Percentiles rank a stretch among this genome's conserved stretches.
Conservation (phyloP, 768 basidiomycete genomes). For the Lentinula lateritia region DNA sequence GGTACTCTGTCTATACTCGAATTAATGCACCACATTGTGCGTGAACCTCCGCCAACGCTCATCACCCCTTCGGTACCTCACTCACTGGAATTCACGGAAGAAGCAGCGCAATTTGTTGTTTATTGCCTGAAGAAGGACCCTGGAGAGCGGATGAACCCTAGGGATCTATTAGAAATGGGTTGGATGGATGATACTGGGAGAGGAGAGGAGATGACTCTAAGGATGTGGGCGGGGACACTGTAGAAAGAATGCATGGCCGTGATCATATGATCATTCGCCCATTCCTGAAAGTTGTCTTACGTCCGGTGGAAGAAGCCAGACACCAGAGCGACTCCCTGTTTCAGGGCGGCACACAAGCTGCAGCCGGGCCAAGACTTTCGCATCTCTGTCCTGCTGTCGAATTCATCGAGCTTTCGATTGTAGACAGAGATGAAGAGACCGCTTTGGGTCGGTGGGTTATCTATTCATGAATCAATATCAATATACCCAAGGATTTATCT, state of each 20-base stretch:
- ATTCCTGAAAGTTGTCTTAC: not conserved
- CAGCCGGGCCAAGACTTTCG: too few species aligned
- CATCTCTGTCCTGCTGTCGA: too few species aligned
- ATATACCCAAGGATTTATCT: too few species aligned
- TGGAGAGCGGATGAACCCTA: not conserved
- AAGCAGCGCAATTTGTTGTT: not conserved
- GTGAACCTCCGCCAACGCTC: conserved; percentile 91
- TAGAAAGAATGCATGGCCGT: not conserved
- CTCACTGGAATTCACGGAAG: not conserved
- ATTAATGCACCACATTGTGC: conserved; percentile 95
- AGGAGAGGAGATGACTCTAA: not conserved
- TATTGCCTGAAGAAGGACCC: not conserved
- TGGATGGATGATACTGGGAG: not conserved
- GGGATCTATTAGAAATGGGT: not conserved
- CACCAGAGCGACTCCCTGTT: too few species aligned
- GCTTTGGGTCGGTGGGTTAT: too few species aligned
- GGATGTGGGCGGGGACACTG: not conserved
- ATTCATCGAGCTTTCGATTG: too few species aligned
- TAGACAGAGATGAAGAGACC: too few species aligned
- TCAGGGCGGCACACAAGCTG: too few species aligned
- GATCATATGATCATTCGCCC: not conserved
- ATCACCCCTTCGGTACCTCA: conserved; percentile 26
- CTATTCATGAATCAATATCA: too few species aligned
- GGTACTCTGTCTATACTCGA: conserved; percentile 99
- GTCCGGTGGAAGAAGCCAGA: too few species aligned